phyloP scores from a whole-genome alignment of 495 filamentous ascomycete genomes.

The Xylaria nigripes region DNA sequence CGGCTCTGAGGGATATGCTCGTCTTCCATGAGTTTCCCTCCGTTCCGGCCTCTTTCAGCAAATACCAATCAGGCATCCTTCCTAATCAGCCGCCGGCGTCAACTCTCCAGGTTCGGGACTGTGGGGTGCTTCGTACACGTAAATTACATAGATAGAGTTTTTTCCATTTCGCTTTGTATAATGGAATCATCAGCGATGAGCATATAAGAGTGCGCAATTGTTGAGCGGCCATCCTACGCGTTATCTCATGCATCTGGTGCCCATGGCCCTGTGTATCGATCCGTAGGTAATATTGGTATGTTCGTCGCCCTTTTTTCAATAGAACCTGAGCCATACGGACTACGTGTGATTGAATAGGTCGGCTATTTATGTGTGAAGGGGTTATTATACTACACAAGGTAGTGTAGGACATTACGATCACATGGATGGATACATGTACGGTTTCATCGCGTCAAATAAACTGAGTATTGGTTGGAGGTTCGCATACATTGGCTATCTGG shows the following conservation, averaged over 20 bases:
- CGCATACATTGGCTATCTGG: slow-evolving; percentile 19
- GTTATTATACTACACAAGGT: neutral
- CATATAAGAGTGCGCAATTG: no score
- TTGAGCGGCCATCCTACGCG: no score
- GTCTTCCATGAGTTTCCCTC: slow-evolving; percentile 41
- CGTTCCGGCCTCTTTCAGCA: slow-evolving; percentile 47
- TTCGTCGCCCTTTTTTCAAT: neutral
- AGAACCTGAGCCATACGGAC: no score
- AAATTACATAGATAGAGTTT: neutral
- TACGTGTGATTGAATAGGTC: neutral
- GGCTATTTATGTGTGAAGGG: neutral
- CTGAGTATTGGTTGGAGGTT: slow-evolving; percentile 17
- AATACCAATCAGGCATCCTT: slow-evolving; percentile 31
- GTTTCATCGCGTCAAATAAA: neutral
- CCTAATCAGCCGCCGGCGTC: slow-evolving; percentile 33
- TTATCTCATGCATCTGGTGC: no score
- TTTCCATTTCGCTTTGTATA: neutral
- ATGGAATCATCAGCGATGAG: no score
- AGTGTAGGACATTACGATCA: no score
- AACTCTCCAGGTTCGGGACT: slow-evolving; percentile 40
- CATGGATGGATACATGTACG: neutral
- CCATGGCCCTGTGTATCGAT: no score
- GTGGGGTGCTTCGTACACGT: slow-evolving; percentile 44
- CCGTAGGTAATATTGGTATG: neutral
- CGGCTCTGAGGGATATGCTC: slow-evolving; percentile 48